Percentiles rank a stretch among this genome's conserved stretches.
phyloP scores from a whole-genome alignment of 176 grass and related monocot genomes.

The Carex myosuroides region DNA sequence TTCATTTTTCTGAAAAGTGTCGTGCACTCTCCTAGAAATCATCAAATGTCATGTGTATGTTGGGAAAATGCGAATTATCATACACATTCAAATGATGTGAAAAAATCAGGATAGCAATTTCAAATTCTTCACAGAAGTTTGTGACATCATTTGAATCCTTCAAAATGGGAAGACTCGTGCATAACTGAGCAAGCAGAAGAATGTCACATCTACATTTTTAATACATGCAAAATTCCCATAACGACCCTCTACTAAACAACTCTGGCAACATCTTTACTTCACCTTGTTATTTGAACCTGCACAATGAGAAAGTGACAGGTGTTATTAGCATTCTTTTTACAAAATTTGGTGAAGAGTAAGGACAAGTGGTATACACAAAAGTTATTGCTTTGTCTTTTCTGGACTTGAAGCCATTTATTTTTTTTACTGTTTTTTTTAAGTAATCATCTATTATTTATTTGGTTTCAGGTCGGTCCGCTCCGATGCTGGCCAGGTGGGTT shows the following conservation, averaged over 20 bases:
- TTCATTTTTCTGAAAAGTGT: not conserved
- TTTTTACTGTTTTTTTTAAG: not conserved
- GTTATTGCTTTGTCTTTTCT: conserved; percentile 6
- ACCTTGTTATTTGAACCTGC: not conserved
- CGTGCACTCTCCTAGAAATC: not conserved
- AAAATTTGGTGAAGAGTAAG: not conserved
- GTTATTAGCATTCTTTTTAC: not conserved
- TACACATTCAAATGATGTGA: not conserved
- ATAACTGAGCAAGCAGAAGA: not conserved
- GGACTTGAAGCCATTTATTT: not conserved
- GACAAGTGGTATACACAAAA: not conserved
- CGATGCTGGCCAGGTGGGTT: conserved; percentile 98
- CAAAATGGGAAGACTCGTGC: not conserved
- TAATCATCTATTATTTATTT: not conserved
- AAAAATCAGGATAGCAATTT: too few species aligned
- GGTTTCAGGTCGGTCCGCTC: conserved; percentile 72
- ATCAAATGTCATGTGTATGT: not conserved
- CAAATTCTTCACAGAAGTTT: too few species aligned
- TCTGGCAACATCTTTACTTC: not conserved
- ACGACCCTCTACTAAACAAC: not conserved
- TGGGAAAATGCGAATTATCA: not conserved
- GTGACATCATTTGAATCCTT: not conserved
- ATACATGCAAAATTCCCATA: not conserved
- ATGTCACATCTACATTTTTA: not conserved
- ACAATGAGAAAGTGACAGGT: not conserved